Evolutionary conservation across 2,329 filamentous ascomycete species (phyloP), one percentile per base, ranked within the genome.

Genomic region (Didymella pomorum): DNA sequence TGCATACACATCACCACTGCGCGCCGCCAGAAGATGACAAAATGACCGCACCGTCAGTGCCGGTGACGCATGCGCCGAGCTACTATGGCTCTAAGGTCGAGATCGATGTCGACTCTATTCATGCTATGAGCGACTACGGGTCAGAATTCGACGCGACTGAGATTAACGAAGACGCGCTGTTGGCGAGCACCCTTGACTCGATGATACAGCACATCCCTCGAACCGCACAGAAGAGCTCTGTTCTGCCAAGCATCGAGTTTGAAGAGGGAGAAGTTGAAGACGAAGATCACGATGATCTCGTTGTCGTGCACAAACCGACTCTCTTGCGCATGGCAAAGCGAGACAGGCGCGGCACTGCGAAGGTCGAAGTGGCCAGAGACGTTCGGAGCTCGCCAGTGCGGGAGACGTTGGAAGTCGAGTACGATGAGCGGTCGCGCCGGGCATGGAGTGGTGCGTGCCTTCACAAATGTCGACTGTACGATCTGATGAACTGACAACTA

Each of bases 61-160:
- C 63, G 58, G 49, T 49, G 35, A 61, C 58, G 21, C 57, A 58
- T 21, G 16, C 53, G 31, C 53, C 46, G 16, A 87, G 84, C 73
- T 86, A 88, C 64, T 89, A 89, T 81, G 87, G 86, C 60, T 87
- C 85, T 5, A 87, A 89, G 60, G 37, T 52, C 21, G 50, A 58
- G 16, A 82, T 89, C 64, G 82, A 84, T 8, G 74, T 80, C 3
- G 83, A 85, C 62, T 67, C 64, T 21, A 25, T 65, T 28, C 37
- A 62, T 35, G 54, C 66, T n/a, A 52, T 60, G 58, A 87, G 84
- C 73, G 86, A 89, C 66, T 90, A 89, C 81, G 87, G 86, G 59
- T 87, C 85, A 2, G 87, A 89, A 58, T 83, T 89, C 64, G 82
- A 83, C 18, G 57, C 41, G 42, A 44, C 46, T 39, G 57, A 55